Conservation (phyloP, 2,329 filamentous ascomycete genomes). For the Colletotrichum scovillei region DNA sequence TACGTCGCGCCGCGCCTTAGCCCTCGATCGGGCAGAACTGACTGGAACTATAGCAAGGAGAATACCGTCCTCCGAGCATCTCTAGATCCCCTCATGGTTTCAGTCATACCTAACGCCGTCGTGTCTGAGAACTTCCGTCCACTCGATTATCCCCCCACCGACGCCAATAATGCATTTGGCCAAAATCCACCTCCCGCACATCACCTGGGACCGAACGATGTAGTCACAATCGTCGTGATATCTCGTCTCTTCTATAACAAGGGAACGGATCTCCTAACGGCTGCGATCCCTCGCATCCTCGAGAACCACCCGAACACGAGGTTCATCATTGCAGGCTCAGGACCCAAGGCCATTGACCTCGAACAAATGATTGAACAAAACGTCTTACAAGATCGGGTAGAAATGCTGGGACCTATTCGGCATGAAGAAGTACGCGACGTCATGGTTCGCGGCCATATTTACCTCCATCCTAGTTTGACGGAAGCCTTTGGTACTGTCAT, state of each 20-base stretch:
- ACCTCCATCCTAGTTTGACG: conserved; percentile 92
- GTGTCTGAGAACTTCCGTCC: conserved; percentile 97
- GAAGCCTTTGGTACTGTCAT: conserved; percentile 98
- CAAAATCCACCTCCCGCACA: conserved; percentile 67
- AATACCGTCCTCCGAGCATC: conserved; percentile 96
- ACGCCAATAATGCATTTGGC: conserved; percentile 46
- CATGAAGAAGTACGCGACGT: conserved; percentile 98
- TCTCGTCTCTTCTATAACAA: conserved; percentile 99
- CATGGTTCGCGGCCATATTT: conserved; percentile 97
- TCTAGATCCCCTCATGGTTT: conserved; percentile 95
- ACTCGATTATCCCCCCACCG: conserved; percentile 51
- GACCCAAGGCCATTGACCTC: conserved; percentile 95
- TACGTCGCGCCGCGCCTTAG: conserved; percentile 48
- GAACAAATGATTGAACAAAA: conserved; percentile 98
- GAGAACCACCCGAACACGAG: conserved; percentile 91
- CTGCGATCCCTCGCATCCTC: conserved; percentile 92
- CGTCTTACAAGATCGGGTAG: conserved; percentile 91
- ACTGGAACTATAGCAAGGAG: conserved; percentile 77
- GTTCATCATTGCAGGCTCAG: conserved; percentile 96
- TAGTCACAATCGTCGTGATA: conserved; percentile 96
- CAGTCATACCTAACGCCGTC: conserved; percentile 96
- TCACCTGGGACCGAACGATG: conserved; percentile 82
- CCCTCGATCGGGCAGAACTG: conserved; percentile 10
- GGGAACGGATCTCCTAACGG: conserved; percentile 95
- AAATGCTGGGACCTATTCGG: conserved; percentile 89